These are phyloP conservation scores for Arthrobotrys pseudoclavata DNA, from an alignment of 2,329 filamentous ascomycete genomes.

Conservation along the genomic window DNA sequence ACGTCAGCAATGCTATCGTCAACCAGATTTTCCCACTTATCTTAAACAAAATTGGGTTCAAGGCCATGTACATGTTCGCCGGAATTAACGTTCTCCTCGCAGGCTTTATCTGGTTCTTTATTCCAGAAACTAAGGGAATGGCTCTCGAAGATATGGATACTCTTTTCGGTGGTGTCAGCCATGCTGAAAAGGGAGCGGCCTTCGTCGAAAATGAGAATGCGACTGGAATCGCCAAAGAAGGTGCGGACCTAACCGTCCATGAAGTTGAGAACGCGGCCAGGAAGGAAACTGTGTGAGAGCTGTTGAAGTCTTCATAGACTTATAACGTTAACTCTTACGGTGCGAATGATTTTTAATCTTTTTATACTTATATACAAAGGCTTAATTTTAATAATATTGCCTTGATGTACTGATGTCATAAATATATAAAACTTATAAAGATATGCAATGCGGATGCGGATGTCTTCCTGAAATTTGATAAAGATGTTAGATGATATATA, in stretches of 20 bases:
- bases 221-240: neutral
- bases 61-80: conserved; percentile 60
- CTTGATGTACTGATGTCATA: too few species aligned
- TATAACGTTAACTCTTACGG: neutral
- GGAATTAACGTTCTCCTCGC: conserved; percentile 58
- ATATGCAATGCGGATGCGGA: too few species aligned
- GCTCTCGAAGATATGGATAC: conserved; percentile 72
- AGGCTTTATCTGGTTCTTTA: conserved; percentile 47
- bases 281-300: conserved; percentile 20
- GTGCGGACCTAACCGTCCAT: conserved; percentile 21
- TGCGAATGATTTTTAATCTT: neutral
- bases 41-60: conserved; percentile 50
- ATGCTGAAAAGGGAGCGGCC: conserved; percentile 71
- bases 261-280: conserved; percentile 14
- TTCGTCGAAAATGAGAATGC: conserved; percentile 65
- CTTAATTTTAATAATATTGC: neutral
- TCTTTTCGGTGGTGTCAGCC: conserved; percentile 72
- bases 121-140: conserved; percentile 64
- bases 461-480: too few species aligned
- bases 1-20: conserved; percentile 49
- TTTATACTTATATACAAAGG: neutral
- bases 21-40: conserved; percentile 47
- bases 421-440: too few species aligned
- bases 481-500: too few species aligned
- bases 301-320: too few species aligned